Evolutionary conservation across 2,329 filamentous ascomycete genomes (phyloP).

Genomic region (Escovopsis sp.): DNA sequence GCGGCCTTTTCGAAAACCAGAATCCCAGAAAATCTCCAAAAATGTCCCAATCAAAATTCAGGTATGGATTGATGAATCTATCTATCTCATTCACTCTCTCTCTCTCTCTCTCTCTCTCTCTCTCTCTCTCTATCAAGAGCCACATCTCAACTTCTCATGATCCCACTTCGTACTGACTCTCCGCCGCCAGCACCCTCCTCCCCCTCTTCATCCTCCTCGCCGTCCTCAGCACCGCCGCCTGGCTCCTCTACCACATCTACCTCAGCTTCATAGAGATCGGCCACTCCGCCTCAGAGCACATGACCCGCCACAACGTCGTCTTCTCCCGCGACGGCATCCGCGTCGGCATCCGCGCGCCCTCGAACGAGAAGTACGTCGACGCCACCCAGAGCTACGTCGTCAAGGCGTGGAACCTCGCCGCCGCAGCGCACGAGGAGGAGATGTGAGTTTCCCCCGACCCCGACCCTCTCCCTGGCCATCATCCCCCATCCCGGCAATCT

Average conservation of each 20-base stretch:
- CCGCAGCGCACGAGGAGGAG: slow-evolving; percentile 11
- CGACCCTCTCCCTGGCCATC: neutral
- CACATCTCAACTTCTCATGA: no score
- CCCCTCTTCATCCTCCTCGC: slow-evolving; percentile 55
- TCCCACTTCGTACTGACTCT: no score
- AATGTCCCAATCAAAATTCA: no score
- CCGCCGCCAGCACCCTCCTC: slow-evolving; percentile 47
- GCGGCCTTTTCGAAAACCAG: no score
- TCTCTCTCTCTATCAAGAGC: no score
- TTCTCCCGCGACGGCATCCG: slow-evolving; percentile 63
- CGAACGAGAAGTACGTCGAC: slow-evolving; percentile 58
- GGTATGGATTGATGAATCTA: no score
- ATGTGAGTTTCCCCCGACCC: slow-evolving; percentile 8
- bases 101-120: no score
- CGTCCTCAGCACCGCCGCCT: slow-evolving; percentile 43
- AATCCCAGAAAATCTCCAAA: no score
- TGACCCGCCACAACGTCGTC: slow-evolving; percentile 61
- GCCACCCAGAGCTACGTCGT: slow-evolving; percentile 55
- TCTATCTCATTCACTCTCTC: no score
- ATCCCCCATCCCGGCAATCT: no score
- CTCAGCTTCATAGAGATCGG: slow-evolving; percentile 51
- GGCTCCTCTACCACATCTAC: slow-evolving; percentile 60
- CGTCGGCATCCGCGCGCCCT: slow-evolving; percentile 55
- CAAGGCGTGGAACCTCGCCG: slow-evolving; percentile 49
- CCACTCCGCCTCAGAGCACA: slow-evolving; percentile 49